Evolutionary conservation across 495 filamentous ascomycete species (phyloP).

Genomic region (Lasiosphaeriaceae sp.): DNA sequence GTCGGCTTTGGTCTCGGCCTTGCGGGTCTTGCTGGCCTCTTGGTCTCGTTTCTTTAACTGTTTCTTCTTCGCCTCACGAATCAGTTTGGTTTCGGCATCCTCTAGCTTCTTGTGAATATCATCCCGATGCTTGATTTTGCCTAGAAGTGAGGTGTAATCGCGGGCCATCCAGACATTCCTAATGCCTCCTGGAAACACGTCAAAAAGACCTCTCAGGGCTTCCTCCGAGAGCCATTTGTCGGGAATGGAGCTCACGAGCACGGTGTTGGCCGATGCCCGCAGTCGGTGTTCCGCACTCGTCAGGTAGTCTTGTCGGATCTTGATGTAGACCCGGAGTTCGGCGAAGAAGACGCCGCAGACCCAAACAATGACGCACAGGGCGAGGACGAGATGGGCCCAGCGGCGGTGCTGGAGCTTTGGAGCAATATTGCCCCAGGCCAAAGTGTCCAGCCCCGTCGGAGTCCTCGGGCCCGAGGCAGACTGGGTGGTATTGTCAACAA

Average conservation of each 20-base stretch:
- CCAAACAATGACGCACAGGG: slow-evolving; percentile 74
- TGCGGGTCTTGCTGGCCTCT: slow-evolving; percentile 56
- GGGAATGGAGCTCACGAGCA: slow-evolving; percentile 87
- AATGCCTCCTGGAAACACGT: slow-evolving; percentile 94
- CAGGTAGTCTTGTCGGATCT: slow-evolving; percentile 87
- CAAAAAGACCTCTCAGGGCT: slow-evolving; percentile 79
- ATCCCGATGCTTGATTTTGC: slow-evolving; percentile 78
- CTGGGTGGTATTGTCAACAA: slow-evolving; percentile 25
- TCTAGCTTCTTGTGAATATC: slow-evolving; percentile 71
- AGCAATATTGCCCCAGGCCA: slow-evolving; percentile 90
- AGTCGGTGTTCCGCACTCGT: slow-evolving; percentile 95
- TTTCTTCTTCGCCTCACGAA: slow-evolving; percentile 71
- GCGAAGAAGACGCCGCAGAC: slow-evolving; percentile 85
- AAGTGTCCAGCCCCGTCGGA: slow-evolving; percentile 64
- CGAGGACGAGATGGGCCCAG: slow-evolving; percentile 85
- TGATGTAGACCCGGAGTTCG: slow-evolving; percentile 87
- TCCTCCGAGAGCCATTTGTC: slow-evolving; percentile 80
- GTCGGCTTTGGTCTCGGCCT: slow-evolving; percentile 47
- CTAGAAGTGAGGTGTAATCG: slow-evolving; percentile 79
- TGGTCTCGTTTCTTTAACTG: slow-evolving; percentile 62
- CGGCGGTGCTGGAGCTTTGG: slow-evolving; percentile 67
- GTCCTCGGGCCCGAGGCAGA: slow-evolving; percentile 9
- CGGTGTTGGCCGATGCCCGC: slow-evolving; percentile 92
- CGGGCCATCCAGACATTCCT: slow-evolving; percentile 96
- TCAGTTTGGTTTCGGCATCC: slow-evolving; percentile 76